phyloP scores from a whole-genome alignment of 1,284 basidiomycete species.

The Fomitopsis pinicola region DNA sequence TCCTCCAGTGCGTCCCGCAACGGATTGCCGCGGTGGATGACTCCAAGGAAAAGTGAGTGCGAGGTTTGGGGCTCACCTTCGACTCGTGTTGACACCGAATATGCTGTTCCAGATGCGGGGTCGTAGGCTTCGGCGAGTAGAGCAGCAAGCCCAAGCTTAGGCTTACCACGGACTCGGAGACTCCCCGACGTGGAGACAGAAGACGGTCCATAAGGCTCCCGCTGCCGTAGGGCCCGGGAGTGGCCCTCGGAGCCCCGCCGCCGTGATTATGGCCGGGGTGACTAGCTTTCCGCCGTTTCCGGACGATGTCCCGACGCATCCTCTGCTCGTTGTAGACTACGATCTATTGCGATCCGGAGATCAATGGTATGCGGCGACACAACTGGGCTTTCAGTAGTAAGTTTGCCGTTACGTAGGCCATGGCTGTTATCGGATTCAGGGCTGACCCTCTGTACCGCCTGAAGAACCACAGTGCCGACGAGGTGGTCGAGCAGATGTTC shows the following conservation, averaged over 20 bases:
- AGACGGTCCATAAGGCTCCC: background rate
- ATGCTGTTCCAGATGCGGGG: background rate
- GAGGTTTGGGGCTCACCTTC: too few relatives aligned
- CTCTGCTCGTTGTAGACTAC: slow-evolving; percentile 33
- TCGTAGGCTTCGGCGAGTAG: background rate
- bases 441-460: slow-evolving; percentile 12
- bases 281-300: slow-evolving; percentile 27
- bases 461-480: slow-evolving; percentile 33
- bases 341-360: slow-evolving; percentile 22
- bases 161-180: background rate
- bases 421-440: background rate
- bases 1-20: too few relatives aligned
- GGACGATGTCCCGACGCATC: slow-evolving; percentile 30
- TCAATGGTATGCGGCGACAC: slow-evolving; percentile 27
- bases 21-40: too few relatives aligned
- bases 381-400: slow-evolving; percentile 32
- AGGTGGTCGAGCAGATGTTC: slow-evolving; percentile 30
- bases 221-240: background rate
- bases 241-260: background rate
- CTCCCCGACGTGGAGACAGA: background rate
- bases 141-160: background rate
- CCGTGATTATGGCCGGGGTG: slow-evolving; percentile 1
- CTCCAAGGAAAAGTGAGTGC: too few relatives aligned
- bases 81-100: background rate
- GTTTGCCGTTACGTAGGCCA: slow-evolving; percentile 3